phyloP scores from a whole-genome alignment of 441 rosid genomes.

The Melastoma candidum region DNA sequence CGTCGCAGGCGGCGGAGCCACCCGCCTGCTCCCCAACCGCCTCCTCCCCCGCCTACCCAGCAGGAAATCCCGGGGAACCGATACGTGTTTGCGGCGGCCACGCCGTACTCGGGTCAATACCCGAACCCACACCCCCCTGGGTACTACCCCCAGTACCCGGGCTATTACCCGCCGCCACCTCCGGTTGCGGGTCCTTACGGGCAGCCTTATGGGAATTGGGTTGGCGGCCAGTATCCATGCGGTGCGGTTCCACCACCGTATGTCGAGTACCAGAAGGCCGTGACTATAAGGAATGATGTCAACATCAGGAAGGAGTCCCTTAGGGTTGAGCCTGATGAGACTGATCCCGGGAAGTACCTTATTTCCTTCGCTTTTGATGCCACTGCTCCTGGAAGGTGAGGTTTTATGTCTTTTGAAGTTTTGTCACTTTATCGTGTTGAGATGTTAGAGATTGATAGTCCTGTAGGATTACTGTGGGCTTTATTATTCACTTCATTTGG shows the following conservation, averaged over 20 bases:
- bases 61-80: conserved; percentile 12
- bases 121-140: conserved; percentile 10
- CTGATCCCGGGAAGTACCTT: conserved; percentile 21
- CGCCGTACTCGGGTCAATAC: conserved; percentile 21
- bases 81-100: conserved; percentile 18
- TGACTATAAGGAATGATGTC: conserved; percentile 25
- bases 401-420: background rate
- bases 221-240: conserved; percentile 17
- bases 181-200: conserved; percentile 11
- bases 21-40: conserved; percentile 8
- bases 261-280: conserved; percentile 30
- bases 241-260: conserved; percentile 13
- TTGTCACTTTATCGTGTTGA: background rate
- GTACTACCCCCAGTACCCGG: conserved; percentile 12
- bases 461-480: background rate
- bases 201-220: conserved; percentile 15
- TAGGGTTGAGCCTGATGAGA: conserved; percentile 23
- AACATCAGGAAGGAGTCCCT: conserved; percentile 26
- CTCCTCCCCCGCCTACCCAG: conserved; percentile 9
- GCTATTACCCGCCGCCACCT: conserved; percentile 16
- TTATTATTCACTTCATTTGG: background rate
- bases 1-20: conserved; percentile 16
- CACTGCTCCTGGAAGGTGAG: conserved; percentile 26
- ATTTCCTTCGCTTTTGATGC: conserved; percentile 25
- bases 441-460: background rate